These are phyloP conservation scores for Phytophthora meadii DNA, from an alignment of 352 stramenopile species.

Conservation along the genomic window DNA sequence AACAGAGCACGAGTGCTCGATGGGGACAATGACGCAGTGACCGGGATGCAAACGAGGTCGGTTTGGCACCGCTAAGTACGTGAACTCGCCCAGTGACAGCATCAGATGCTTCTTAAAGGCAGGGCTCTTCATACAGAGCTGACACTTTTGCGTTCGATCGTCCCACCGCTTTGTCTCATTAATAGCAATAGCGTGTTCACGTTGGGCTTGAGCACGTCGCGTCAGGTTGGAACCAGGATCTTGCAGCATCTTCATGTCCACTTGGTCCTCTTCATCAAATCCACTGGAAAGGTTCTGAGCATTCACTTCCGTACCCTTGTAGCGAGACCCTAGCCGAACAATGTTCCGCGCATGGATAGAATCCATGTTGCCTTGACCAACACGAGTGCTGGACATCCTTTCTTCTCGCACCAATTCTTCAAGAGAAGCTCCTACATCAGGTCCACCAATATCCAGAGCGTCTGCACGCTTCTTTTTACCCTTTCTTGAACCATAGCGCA, in stretches of 20 bases:
- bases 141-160: conserved; percentile 69
- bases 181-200: conserved; percentile 57
- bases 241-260: conserved; percentile 72
- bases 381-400: conserved; percentile 55
- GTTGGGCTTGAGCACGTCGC: conserved; percentile 60
- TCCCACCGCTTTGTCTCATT: conserved; percentile 78
- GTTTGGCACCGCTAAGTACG: conserved; percentile 74
- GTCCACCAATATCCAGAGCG: conserved; percentile 13
- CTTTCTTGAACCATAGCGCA: conserved; percentile 62
- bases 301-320: conserved; percentile 75
- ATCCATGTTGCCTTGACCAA: conserved; percentile 73
- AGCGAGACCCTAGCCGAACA: conserved; percentile 72
- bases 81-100: conserved; percentile 79
- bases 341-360: conserved; percentile 75
- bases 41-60: conserved; percentile 59
- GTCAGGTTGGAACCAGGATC: conserved; percentile 58
- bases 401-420: conserved; percentile 85
- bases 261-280: conserved; percentile 84
- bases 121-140: conserved; percentile 71
- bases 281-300: conserved; percentile 71
- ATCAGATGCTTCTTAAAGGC: conserved; percentile 85
- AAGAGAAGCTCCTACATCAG: conserved; percentile 50
- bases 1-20: conserved; percentile 71
- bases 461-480: conserved; percentile 66
- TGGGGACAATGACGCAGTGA: conserved; percentile 81